Percentiles rank a stretch among this genome's conserved stretches.
Evolutionary conservation across 345 rosid genomes (phyloP).

Genomic region (Citrus hindsii): DNA sequence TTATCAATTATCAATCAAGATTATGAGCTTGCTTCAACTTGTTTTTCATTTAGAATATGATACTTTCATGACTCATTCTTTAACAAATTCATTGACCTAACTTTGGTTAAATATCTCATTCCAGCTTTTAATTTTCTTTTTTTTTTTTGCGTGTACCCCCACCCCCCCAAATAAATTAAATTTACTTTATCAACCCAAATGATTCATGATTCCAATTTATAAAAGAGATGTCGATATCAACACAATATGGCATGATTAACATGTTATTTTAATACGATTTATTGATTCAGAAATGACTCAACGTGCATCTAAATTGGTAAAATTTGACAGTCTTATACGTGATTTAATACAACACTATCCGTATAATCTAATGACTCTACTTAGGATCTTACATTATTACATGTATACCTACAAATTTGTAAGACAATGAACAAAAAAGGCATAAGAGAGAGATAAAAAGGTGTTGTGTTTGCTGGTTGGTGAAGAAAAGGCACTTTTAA

Average conservation of each 20-base stretch:
- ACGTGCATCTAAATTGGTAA: background rate
- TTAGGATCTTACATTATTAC: background rate
- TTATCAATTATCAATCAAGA: no score
- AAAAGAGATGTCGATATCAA: background rate
- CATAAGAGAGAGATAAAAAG: background rate
- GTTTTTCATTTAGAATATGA: background rate
- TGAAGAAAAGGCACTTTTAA: slow-evolving; percentile 15
- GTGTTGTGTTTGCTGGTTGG: background rate
- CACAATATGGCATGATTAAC: background rate
- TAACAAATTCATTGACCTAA: background rate
- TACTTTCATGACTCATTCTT: background rate
- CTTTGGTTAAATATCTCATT: background rate
- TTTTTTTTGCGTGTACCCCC: background rate
- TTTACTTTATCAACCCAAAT: background rate
- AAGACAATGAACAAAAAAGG: background rate
- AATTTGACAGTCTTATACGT: background rate
- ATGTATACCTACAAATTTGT: background rate
- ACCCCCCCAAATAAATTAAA: background rate
- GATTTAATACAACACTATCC: background rate
- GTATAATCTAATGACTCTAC: background rate
- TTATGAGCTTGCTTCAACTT: background rate
- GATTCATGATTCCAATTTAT: background rate
- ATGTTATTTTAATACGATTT: background rate
- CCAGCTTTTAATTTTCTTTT: background rate
- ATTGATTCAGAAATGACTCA: background rate